phyloP scores from a whole-genome alignment of 768 basidiomycete genomes.

The Leccinum imitatum region DNA sequence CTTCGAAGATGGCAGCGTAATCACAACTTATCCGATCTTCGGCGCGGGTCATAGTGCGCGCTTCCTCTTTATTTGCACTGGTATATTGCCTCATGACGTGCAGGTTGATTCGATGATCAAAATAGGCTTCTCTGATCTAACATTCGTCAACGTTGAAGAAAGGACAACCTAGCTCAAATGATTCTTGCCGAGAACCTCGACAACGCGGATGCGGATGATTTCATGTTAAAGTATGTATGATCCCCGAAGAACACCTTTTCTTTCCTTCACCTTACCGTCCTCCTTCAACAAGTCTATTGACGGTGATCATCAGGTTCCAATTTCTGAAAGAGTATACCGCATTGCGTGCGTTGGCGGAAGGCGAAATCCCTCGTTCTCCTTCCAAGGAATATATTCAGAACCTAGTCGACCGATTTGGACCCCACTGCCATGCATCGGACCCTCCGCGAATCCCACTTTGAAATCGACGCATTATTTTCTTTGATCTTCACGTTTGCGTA shows the following conservation, averaged over 20 bases:
- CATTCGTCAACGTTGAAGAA: slow-evolving; percentile 24
- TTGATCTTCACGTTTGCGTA: too few relatives aligned
- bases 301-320: background rate
- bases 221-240: slow-evolving; percentile 21
- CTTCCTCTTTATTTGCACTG: background rate
- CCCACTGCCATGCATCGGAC: slow-evolving; percentile 34
- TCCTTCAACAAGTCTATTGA: slow-evolving; percentile 12
- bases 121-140: slow-evolving; percentile 46
- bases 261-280: slow-evolving; percentile 21
- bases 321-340: background rate
- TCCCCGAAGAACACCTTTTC: slow-evolving; percentile 36
- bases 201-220: background rate
- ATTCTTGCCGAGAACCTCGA: slow-evolving; percentile 46
- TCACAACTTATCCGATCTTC: slow-evolving; percentile 37
- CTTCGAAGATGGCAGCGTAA: slow-evolving; percentile 45
- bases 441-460: slow-evolving; percentile 31
- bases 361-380: slow-evolving; percentile 30
- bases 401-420: slow-evolving; percentile 41
- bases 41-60: slow-evolving; percentile 49
- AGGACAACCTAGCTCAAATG: slow-evolving; percentile 38
- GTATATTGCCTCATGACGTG: too few relatives aligned
- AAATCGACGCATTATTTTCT: slow-evolving; percentile 31
- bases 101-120: slow-evolving; percentile 44
- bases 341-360: slow-evolving; percentile 20
- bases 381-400: slow-evolving; percentile 42